Conservation (phyloP, 2,329 filamentous ascomycete genomes). For the Boeremia exigua region DNA sequence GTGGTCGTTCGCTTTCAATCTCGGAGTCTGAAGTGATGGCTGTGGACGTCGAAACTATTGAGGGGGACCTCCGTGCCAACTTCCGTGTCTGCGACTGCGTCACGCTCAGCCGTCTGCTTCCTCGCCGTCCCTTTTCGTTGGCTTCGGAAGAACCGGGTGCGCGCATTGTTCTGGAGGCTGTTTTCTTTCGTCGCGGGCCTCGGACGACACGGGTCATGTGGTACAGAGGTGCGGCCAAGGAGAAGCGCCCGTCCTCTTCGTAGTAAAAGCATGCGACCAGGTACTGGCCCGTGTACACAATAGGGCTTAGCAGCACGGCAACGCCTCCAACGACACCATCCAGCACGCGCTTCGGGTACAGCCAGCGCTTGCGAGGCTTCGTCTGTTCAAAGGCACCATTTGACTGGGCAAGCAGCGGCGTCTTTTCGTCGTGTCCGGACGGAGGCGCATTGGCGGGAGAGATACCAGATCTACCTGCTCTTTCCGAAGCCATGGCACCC, state of each 20-base stretch:
- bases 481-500: slow-evolving; percentile 38
- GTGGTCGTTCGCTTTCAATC: slow-evolving; percentile 57
- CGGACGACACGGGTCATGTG: slow-evolving; percentile 62
- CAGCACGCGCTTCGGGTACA: slow-evolving; percentile 72
- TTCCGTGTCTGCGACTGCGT: slow-evolving; percentile 36
- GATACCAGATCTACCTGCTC: slow-evolving; percentile 23
- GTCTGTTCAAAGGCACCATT: slow-evolving; percentile 41
- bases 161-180: slow-evolving; percentile 37
- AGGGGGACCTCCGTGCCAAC: slow-evolving; percentile 48
- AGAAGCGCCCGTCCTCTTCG: slow-evolving; percentile 79
- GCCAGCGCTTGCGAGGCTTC: slow-evolving; percentile 50
- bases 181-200: slow-evolving; percentile 45
- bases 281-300: slow-evolving; percentile 82
- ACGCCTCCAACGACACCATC: slow-evolving; percentile 76
- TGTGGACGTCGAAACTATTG: slow-evolving; percentile 63
- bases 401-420: slow-evolving; percentile 64
- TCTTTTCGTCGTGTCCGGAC: slow-evolving; percentile 66
- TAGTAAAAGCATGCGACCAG: slow-evolving; percentile 84
- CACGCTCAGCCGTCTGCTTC: slow-evolving; percentile 37
- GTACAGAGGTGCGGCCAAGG: slow-evolving; percentile 74
- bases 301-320: slow-evolving; percentile 76
- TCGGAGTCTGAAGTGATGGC: slow-evolving; percentile 72
- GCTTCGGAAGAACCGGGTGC: slow-evolving; percentile 30
- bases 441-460: slow-evolving; percentile 36
- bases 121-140: slow-evolving; percentile 40